Evolutionary conservation across 306 rosid genomes (phyloP), one percentile per base, ranked within the genome.

Genomic region (Carpinus viminea): DNA sequence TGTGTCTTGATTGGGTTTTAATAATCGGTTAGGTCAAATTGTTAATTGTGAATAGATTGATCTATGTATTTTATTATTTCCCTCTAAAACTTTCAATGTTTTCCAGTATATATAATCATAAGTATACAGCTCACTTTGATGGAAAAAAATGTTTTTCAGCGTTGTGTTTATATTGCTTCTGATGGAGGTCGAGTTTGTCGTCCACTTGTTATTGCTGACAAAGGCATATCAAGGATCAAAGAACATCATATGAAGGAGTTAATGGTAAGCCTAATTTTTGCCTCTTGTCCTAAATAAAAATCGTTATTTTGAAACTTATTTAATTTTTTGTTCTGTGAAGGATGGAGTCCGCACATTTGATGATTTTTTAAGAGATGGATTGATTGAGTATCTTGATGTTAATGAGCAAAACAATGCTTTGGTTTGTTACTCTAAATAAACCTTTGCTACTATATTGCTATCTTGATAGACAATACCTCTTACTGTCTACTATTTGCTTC

Each of bases 181-280:
- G 98, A 94, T 86, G 98, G 97, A 55, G 98, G 98, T 54, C 89
- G 98, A 82, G 98, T 94, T 76, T 94, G 97, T 72, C 97, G 98
- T 76, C 98, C 98, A 26, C 89, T 94, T 54, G 98, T 94, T 78
- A 91, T 94, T 79, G 97, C 93, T 78, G 96, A 92, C 86, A 91
- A 90, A 62, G 98, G 98, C 76, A 69, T 88, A 70, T 88, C 98
- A 41, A 88, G 96, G 85, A 85, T 94, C 79, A 92, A 91, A 83
- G 92, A 89, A 76, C 80, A 89, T 85, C 97, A 94, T 80, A 94
- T 94, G 98, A 91, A 89, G 82, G 98, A 94, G 91, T 88, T 94
- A 80, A 65, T 54, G 83, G 98, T 93, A 83, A 74, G 86, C 72
- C n/a, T 65, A 54, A 75, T 57, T 12, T 34, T 53, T 79, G 60